Conservation (phyloP, 176 grass and related monocot species). For the Carex parvula region DNA sequence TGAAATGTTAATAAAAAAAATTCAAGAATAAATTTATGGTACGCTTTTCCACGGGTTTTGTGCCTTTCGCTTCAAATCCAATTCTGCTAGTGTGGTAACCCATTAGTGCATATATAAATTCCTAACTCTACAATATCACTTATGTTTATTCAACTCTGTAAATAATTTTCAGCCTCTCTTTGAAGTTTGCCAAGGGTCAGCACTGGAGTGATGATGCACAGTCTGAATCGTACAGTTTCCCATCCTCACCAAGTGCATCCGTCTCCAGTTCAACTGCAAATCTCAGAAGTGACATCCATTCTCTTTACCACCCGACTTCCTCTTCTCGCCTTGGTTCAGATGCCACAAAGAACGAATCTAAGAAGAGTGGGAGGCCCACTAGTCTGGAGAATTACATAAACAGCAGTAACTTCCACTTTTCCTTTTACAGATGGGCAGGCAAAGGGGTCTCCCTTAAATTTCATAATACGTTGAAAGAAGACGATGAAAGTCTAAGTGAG, state of each 20-base stretch:
- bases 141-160: conserved; percentile 8
- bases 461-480: conserved; percentile 44
- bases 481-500: conserved; percentile 33
- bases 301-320: conserved; percentile 45
- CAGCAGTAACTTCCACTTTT: conserved; percentile 73
- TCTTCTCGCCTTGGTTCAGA: conserved; percentile 56
- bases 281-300: conserved; percentile 39
- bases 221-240: conserved; percentile 49
- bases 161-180: conserved; percentile 58
- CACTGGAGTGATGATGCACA: conserved; percentile 47
- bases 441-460: conserved; percentile 69
- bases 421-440: conserved; percentile 75
- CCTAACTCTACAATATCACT: not conserved
- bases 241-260: conserved; percentile 54
- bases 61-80: not conserved
- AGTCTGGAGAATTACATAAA: conserved; percentile 44
- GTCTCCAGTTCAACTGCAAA: conserved; percentile 34
- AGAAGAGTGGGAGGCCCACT: conserved; percentile 34
- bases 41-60: not conserved
- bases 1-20: not conserved
- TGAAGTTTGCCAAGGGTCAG: conserved; percentile 43
- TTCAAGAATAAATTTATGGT: not conserved
- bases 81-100: not conserved
- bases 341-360: conserved; percentile 22
- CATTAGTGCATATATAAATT: not conserved